A percentile compares a stretch with the other conserved stretches of the same genome.
phyloP scores from a whole-genome alignment of 2,329 filamentous ascomycete species.

The Blastomyces parvus region DNA sequence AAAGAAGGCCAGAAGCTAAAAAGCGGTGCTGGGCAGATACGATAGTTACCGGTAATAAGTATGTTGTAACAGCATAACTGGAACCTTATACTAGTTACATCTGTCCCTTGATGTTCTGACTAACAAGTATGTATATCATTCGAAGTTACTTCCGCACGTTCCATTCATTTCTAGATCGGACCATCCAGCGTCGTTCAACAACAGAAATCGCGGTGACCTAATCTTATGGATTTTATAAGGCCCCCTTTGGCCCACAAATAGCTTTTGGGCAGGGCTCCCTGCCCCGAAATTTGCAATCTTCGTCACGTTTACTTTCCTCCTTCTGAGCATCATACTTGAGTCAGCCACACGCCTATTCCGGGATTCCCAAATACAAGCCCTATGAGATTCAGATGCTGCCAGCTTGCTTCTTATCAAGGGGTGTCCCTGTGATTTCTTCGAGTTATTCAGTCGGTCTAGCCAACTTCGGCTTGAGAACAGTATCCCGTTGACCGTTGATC shows the following conservation, averaged over 20 bases:
- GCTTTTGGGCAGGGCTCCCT: neutral
- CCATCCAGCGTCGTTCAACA: neutral
- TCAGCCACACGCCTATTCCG: neutral
- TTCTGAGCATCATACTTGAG: neutral
- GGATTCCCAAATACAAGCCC: slow-evolving; percentile 5
- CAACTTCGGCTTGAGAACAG: slow-evolving; percentile 1
- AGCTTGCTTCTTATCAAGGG: slow-evolving; percentile 2
- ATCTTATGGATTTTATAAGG: neutral
- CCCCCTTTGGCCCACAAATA: neutral
- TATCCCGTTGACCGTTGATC: slow-evolving; percentile 4
- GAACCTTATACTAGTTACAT: neutral
- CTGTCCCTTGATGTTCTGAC: neutral
- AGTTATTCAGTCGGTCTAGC: slow-evolving; percentile 2
- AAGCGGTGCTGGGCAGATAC: neutral
- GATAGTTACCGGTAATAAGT: neutral
- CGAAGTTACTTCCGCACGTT: slow-evolving; percentile 4
- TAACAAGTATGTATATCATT: neutral
- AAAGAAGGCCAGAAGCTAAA: neutral
- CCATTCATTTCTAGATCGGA: slow-evolving; percentile 1
- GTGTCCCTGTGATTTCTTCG: slow-evolving; percentile 2
- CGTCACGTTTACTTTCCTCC: neutral
- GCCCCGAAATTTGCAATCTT: neutral
- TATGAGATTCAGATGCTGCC: slow-evolving; percentile 3
- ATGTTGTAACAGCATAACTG: neutral
- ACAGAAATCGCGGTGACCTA: neutral